phyloP scores from a whole-genome alignment of 257 asterid genomes.

The Linderniella brevidens region DNA sequence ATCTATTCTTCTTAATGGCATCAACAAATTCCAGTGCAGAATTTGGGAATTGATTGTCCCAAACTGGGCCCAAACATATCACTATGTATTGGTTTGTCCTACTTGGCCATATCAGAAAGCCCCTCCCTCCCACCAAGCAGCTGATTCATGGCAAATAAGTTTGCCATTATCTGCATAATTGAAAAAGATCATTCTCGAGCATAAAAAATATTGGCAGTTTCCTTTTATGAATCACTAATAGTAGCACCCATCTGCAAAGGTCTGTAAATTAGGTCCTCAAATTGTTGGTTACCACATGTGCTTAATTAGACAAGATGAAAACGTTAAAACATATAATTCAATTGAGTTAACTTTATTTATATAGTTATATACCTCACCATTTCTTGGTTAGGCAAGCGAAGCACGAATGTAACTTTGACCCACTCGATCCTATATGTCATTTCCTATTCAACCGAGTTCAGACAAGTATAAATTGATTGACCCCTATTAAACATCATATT shows the following conservation, averaged over 20 bases:
- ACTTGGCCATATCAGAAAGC: constrained; percentile 25
- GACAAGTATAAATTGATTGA: no score
- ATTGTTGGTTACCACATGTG: constrained; percentile 32
- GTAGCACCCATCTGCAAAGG: constrained; percentile 74
- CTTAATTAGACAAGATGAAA: constrained; percentile 9
- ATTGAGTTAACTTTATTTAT: no score
- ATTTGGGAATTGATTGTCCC: constrained; percentile 38
- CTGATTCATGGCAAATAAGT: constrained; percentile 24
- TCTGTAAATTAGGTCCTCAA: constrained; percentile 13
- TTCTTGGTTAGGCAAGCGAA: no score
- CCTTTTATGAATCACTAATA: constrained; percentile 59
- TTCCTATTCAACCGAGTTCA: no score
- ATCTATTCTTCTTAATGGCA: constrained; percentile 83
- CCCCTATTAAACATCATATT: no score
- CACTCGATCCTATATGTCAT: no score
- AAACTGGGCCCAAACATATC: constrained; percentile 22
- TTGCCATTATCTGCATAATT: constrained; percentile 56
- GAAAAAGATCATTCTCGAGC: constrained; percentile 70
- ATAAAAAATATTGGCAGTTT: constrained; percentile 60
- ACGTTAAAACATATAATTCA: constrained; percentile 5
- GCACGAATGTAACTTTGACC: no score
- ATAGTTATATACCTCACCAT: no score
- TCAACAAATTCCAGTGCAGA: constrained; percentile 65
- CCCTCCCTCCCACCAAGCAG: constrained; percentile 21
- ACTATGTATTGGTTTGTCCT: constrained; percentile 22